phyloP scores from a whole-genome alignment of 225 moss, liverwort and hornwort species.

The Climacium dendroides region DNA sequence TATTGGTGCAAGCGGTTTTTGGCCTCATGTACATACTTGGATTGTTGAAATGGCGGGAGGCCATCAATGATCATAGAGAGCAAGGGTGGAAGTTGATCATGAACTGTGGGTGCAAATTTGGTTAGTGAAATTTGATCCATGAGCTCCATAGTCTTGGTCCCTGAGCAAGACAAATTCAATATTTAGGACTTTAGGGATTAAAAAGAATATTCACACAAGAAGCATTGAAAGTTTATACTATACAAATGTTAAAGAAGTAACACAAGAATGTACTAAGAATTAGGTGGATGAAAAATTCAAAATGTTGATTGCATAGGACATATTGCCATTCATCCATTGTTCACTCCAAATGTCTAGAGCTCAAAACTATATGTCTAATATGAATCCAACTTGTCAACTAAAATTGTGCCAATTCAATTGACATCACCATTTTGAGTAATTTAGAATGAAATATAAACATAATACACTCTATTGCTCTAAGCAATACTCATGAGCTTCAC shows the following conservation, averaged over 20 bases:
- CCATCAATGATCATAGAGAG: neutral
- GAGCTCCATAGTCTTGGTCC: neutral
- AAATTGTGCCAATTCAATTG: neutral
- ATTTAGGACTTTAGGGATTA: neutral
- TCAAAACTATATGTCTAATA: too few relatives aligned
- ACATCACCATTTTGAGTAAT: too few relatives aligned
- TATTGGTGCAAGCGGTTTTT: neutral
- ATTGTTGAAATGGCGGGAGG: neutral
- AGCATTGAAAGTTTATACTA: neutral
- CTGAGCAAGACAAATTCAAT: neutral
- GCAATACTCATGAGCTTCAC: too few relatives aligned
- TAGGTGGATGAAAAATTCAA: neutral
- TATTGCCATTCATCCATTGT: neutral
- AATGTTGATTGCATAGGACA: neutral
- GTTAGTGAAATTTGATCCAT: neutral
- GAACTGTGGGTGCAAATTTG: rapidly evolving
- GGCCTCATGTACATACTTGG: neutral
- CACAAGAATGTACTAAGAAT: neutral
- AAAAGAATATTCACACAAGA: neutral
- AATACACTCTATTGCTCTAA: too few relatives aligned
- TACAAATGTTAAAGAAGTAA: neutral
- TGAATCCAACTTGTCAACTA: too few relatives aligned
- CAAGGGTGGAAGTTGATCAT: neutral
- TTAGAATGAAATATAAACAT: too few relatives aligned
- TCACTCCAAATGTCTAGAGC: neutral